Evolutionary conservation across 2,329 filamentous ascomycete species (phyloP).

Genomic region (Penicillium paneum): DNA sequence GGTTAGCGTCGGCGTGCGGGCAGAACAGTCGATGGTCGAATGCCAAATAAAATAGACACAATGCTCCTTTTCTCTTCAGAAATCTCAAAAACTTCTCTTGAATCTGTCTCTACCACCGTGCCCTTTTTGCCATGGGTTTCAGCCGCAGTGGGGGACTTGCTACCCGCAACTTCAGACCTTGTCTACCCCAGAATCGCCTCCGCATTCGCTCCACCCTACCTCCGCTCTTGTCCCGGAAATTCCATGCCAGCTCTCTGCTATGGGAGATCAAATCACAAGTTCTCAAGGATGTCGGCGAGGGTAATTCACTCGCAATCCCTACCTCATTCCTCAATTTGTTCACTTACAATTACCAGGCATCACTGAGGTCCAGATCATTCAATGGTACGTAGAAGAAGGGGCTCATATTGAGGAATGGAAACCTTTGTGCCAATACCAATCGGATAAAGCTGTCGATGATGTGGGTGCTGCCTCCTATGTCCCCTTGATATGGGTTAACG

Average conservation of each 20-base stretch:
- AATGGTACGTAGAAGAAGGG: conserved; percentile 98
- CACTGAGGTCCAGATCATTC: conserved; percentile 96
- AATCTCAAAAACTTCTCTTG: not conserved
- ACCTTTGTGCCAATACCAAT: conserved; percentile 95
- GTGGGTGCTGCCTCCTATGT: conserved; percentile 33
- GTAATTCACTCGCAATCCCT: conserved; percentile 19
- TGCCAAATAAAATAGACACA: conserved; percentile 17
- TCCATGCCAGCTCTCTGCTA: conserved; percentile 35
- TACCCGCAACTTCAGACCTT: conserved; percentile 26
- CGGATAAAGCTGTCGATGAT: conserved; percentile 79
- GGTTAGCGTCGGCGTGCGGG: conserved; percentile 24
- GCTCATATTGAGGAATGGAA: conserved; percentile 97
- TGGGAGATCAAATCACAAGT: conserved; percentile 41
- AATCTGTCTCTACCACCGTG: not conserved
- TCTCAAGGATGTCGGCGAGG: conserved; percentile 45
- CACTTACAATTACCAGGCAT: conserved; percentile 63
- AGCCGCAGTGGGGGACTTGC: conserved; percentile 32
- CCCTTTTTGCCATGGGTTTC: conserved; percentile 27
- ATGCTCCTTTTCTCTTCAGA: conserved; percentile 8
- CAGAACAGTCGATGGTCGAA: conserved; percentile 4
- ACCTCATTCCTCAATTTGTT: not conserved
- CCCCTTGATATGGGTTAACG: not conserved
- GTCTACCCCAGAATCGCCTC: conserved; percentile 28
- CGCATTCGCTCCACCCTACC: conserved; percentile 23
- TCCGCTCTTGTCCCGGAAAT: conserved; percentile 30